Evolutionary conservation across 148 eudicot genomes (phyloP).

Genomic region (Agrostemma githago): DNA sequence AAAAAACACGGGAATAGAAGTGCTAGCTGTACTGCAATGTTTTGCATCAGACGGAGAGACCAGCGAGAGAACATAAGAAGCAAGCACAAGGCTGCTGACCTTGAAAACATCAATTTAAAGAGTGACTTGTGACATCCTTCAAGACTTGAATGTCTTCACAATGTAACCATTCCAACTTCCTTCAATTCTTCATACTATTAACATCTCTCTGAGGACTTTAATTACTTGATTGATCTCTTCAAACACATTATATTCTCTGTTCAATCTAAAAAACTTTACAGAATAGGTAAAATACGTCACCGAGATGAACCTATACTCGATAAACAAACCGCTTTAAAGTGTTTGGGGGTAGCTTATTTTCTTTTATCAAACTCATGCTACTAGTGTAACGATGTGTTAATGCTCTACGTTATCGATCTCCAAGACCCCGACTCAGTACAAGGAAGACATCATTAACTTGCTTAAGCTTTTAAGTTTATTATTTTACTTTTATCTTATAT

Average conservation of each 20-base stretch:
- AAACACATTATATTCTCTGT: conserved; percentile 74
- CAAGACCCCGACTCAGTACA: background rate
- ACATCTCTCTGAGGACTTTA: conserved; percentile 83
- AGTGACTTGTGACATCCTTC: conserved; percentile 86
- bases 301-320: conserved; percentile 7
- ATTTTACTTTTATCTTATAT: no score
- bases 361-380: background rate
- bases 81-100: conserved; percentile 91
- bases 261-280: conserved; percentile 63
- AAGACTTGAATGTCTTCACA: conserved; percentile 74
- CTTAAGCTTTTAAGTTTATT: background rate
- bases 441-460: background rate
- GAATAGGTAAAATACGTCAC: conserved; percentile 23
- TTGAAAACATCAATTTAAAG: conserved; percentile 67
- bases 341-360: background rate
- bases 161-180: conserved; percentile 22
- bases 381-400: background rate
- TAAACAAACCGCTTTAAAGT: background rate
- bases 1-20: background rate
- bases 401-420: background rate
- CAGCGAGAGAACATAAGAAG: conserved; percentile 52
- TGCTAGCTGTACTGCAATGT: conserved; percentile 13
- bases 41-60: conserved; percentile 24
- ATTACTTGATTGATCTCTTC: conserved; percentile 87
- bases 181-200: conserved; percentile 76